Percentiles rank a stretch among this genome's conserved stretches.
phyloP scores from a whole-genome alignment of 2,329 filamentous ascomycete species.

The Aspergillus carbonarius region DNA sequence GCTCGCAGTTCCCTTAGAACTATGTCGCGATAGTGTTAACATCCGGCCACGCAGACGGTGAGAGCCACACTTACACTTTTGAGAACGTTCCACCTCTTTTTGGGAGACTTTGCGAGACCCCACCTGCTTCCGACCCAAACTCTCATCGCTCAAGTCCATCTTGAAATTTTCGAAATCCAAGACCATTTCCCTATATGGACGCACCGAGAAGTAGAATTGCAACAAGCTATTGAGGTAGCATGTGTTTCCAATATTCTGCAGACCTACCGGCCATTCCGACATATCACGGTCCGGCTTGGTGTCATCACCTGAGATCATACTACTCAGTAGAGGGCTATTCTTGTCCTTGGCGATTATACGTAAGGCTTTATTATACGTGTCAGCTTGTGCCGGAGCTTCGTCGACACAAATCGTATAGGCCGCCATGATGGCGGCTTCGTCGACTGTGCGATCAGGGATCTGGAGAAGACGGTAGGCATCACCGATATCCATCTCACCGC shows the following conservation, averaged over 20 bases:
- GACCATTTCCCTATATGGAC: slow-evolving; percentile 75
- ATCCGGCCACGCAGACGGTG: neutral
- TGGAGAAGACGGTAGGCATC: slow-evolving; percentile 54
- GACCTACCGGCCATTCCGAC: slow-evolving; percentile 71
- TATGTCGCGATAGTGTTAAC: slow-evolving; percentile 34
- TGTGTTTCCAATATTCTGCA: slow-evolving; percentile 94
- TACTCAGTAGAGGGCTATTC: slow-evolving; percentile 38
- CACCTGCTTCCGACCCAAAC: slow-evolving; percentile 66
- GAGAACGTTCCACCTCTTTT: slow-evolving; percentile 59
- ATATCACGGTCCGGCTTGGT: slow-evolving; percentile 33
- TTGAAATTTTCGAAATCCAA: slow-evolving; percentile 71
- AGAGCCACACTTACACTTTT: slow-evolving; percentile 64
- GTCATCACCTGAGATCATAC: slow-evolving; percentile 33
- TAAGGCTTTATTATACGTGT: slow-evolving; percentile 49
- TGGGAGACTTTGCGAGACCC: slow-evolving; percentile 68
- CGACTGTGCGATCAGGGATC: slow-evolving; percentile 53
- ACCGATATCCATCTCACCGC: slow-evolving; percentile 55
- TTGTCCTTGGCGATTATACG: slow-evolving; percentile 47
- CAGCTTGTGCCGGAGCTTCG: slow-evolving; percentile 47
- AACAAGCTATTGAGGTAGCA: slow-evolving; percentile 97
- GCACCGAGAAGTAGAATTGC: slow-evolving; percentile 91
- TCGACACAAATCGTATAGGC: slow-evolving; percentile 49
- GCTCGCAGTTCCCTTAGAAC: slow-evolving; percentile 71
- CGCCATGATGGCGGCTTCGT: slow-evolving; percentile 51
- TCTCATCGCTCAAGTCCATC: slow-evolving; percentile 65